A percentile compares a stretch with the other conserved stretches of the same genome.
Conservation (phyloP, 2,329 filamentous ascomycete species). For the Beauveria asiatica region DNA sequence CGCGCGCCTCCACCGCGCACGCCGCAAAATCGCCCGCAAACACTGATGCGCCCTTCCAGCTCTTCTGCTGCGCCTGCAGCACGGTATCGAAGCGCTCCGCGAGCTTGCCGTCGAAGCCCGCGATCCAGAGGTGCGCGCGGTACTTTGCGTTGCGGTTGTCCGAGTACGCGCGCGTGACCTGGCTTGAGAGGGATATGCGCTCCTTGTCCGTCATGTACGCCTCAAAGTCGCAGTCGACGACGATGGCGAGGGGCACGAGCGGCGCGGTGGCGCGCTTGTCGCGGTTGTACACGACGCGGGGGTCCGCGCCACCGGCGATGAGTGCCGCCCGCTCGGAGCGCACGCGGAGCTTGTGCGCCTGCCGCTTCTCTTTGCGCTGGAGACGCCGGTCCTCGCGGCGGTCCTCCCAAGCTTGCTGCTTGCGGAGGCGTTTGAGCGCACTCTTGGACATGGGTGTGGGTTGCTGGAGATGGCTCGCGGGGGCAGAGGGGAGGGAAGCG, state of each 20-base stretch:
- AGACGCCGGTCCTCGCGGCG: conserved; percentile 50
- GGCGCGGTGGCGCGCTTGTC: conserved; percentile 34
- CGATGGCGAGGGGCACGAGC: conserved; percentile 66
- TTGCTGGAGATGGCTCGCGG: background rate
- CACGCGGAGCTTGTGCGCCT: conserved; percentile 37
- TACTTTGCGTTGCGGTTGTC: conserved; percentile 67
- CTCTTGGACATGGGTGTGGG: conserved; percentile 62
- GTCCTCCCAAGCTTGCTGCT: conserved; percentile 67
- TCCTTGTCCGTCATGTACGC: conserved; percentile 83
- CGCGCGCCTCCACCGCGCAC: conserved; percentile 56
- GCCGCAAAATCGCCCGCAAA: conserved; percentile 65
- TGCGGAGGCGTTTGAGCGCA: conserved; percentile 70
- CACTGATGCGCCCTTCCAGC: conserved; percentile 74
- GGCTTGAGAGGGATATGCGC: conserved; percentile 69
- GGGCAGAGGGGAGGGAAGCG: background rate
- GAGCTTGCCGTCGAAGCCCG: conserved; percentile 68
- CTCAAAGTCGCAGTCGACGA: conserved; percentile 91
- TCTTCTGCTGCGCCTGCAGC: conserved; percentile 59
- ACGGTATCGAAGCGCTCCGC: conserved; percentile 72
- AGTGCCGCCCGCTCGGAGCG: conserved; percentile 41
- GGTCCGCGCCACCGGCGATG: conserved; percentile 39
- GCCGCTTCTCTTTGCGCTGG: conserved; percentile 47
- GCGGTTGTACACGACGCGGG: conserved; percentile 23
- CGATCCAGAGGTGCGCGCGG: conserved; percentile 65
- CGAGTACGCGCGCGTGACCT: conserved; percentile 82